phyloP scores from a whole-genome alignment of 441 rosid genomes.

The Populus hybrid region DNA sequence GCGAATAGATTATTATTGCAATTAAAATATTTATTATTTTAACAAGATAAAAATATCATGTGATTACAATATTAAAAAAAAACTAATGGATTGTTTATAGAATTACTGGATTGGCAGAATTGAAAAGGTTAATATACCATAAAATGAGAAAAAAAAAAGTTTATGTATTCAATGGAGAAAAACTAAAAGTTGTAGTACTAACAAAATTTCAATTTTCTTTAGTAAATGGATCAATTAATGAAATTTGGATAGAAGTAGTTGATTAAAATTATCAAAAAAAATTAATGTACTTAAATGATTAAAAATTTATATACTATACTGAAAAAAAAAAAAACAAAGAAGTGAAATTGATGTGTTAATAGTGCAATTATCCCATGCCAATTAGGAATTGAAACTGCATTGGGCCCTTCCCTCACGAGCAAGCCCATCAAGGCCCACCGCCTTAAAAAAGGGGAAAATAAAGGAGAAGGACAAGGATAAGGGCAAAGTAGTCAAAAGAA shows the following conservation, averaged over 20 bases:
- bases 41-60: too few relatives aligned
- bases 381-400: background rate
- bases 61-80: too few relatives aligned
- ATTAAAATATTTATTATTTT: too few relatives aligned
- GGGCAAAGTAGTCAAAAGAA: background rate
- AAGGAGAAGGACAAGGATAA: too few relatives aligned
- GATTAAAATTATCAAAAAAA: background rate
- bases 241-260: background rate
- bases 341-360: background rate
- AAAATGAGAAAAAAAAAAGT: too few relatives aligned
- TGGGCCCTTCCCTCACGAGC: background rate
- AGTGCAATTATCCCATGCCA: too few relatives aligned
- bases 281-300: background rate
- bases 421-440: background rate
- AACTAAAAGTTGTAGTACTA: background rate
- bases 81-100: background rate
- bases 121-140: background rate
- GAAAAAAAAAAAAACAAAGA: too few relatives aligned
- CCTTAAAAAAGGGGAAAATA: background rate
- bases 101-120: background rate
- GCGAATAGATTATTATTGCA: background rate
- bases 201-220: background rate
- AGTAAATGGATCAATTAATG: background rate
- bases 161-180: too few relatives aligned
- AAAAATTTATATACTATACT: too few relatives aligned